These are phyloP conservation scores for Sclerospora graminicola DNA, from an alignment of 352 stramenopile species.

Conservation along the genomic window DNA sequence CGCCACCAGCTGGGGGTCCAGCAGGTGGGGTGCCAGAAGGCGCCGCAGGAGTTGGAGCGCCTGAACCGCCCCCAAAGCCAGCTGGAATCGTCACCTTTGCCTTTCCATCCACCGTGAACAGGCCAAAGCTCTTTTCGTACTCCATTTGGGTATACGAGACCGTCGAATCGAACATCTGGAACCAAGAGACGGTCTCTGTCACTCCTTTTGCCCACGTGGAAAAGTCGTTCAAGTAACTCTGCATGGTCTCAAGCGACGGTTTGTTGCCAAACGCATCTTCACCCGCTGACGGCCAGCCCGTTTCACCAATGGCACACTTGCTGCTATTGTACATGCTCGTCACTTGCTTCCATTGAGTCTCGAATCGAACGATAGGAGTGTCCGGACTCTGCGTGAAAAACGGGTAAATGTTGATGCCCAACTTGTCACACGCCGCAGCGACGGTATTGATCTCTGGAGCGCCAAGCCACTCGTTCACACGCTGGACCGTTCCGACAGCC, in stretches of 20 bases:
- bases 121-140: constrained; percentile 56
- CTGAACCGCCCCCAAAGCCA: not conserved
- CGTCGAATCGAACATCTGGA: constrained; percentile 59
- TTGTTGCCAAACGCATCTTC: constrained; percentile 20
- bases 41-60: not conserved
- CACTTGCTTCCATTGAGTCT: constrained; percentile 39
- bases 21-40: too few species aligned
- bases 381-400: too few species aligned
- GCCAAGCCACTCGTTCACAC: constrained; percentile 53
- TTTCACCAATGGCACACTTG: constrained; percentile 42
- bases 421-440: constrained; percentile 7
- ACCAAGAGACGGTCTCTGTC: constrained; percentile 32
- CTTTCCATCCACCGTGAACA: constrained; percentile 22
- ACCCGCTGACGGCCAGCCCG: constrained; percentile 38
- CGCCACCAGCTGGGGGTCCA: too few species aligned
- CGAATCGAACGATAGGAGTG: too few species aligned
- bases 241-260: constrained; percentile 27
- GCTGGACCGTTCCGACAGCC: constrained; percentile 52
- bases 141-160: constrained; percentile 27
- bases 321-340: constrained; percentile 21
- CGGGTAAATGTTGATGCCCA: constrained; percentile 34
- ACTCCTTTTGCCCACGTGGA: constrained; percentile 21
- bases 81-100: constrained; percentile 31
- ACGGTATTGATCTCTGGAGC: constrained; percentile 19
- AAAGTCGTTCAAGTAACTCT: constrained; percentile 42